A percentile compares a stretch with the other conserved stretches of the same genome.
phyloP scores from a whole-genome alignment of 139 green algal genomes.

The Coccomyxa sp. region DNA sequence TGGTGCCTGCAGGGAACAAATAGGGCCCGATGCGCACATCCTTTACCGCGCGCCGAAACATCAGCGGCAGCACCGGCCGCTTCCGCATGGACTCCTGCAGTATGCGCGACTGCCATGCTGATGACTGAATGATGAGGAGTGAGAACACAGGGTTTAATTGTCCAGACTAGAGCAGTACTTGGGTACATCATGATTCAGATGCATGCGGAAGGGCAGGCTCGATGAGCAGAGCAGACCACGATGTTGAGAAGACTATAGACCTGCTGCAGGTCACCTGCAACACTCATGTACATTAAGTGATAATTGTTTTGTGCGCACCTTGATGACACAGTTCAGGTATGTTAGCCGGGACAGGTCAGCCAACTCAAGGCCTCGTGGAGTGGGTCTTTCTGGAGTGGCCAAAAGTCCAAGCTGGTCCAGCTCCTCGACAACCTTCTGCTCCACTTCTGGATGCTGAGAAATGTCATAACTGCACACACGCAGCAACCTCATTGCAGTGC shows the following conservation, averaged over 20 bases:
- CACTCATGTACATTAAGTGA: not conserved
- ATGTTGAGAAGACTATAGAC: too few relatives aligned
- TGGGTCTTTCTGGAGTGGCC: not conserved
- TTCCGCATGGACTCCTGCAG: not conserved
- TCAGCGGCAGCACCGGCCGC: not conserved
- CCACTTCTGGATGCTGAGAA: constrained; percentile 26
- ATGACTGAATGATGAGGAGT: too few relatives aligned
- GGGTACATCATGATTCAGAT: too few relatives aligned
- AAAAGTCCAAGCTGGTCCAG: constrained; percentile 10
- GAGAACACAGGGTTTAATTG: too few relatives aligned
- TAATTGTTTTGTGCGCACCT: not conserved
- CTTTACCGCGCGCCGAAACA: not conserved
- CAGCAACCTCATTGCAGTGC: not conserved
- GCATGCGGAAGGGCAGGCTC: too few relatives aligned
- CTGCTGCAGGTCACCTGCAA: too few relatives aligned
- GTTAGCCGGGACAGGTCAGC: constrained; percentile 10
- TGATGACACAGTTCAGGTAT: constrained; percentile 20
- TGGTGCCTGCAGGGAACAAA: not conserved
- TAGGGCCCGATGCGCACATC: not conserved
- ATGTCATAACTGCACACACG: constrained; percentile 9
- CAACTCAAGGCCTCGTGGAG: not conserved
- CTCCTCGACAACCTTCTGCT: constrained; percentile 18
- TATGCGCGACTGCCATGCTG: too few relatives aligned
- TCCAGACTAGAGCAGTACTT: too few relatives aligned
- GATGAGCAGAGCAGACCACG: too few relatives aligned